Base-by-base conservation (phyloP, 495 filamentous ascomycete species). In the Cryomyces antarcticus region DNA sequence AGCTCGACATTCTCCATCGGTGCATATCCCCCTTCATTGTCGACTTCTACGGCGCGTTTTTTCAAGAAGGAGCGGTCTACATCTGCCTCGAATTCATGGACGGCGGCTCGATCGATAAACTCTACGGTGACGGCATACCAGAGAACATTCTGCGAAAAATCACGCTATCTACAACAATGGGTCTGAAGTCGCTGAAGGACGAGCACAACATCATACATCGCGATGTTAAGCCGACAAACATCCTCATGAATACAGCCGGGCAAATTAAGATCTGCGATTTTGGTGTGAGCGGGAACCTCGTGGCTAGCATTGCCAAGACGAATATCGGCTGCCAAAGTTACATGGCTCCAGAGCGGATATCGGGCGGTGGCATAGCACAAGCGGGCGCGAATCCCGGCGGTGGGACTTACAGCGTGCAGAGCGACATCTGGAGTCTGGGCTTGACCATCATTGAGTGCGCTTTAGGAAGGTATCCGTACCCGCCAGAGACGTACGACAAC, bases 61-160 rank as follows among this genome's bases (percentile, higher is more conserved):
- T 93, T 66, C 89, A 99, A 60, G 89, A 99, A 64, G 89, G 89
- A 17, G 87, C 89, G 1, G 89, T 99, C 5, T 99, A 96, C 57
- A 96, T 99, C 59, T 99, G 89, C 62, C 92, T 99, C 57, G 89
- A 99, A 58, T 94, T 81, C 56, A 99, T 99, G 89, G 86, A 99
- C 61, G 89, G 92, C 42, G 89, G 89, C n/a, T 94, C 86, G 34
- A 84, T 96, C 52, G 89, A 99, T 63, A 94, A 94, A 52, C 61
- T 96, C 12, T 99, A 99, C 59, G 76, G 73, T n/a, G 83, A 84
- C 42, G 89, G 89, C 30, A 76, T 99, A 39, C 82, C 89, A 2
- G 89, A 99, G 54, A 72, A 69, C 41, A 75, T 96, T 5, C 65
- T 99, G 36, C 78, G 83, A 36, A 95, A 95, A 55, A 84, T 96